These are phyloP conservation scores for Harringtonia lauricola DNA, from an alignment of 2,329 filamentous ascomycete species.

Conservation along the genomic window DNA sequence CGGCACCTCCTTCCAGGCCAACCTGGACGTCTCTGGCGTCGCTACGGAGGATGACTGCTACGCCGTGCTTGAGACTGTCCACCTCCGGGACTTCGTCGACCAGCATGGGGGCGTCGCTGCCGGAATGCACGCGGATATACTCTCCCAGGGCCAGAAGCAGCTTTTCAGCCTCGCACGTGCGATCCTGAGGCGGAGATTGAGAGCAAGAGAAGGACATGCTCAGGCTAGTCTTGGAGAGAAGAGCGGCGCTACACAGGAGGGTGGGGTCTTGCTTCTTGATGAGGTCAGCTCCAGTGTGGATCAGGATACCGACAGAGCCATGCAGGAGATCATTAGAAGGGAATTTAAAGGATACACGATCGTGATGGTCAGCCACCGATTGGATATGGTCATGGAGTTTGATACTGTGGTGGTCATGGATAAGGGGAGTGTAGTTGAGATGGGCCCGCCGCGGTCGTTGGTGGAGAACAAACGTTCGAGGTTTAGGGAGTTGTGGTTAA, in stretches of 20 bases:
- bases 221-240: background rate
- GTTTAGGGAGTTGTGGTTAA: too few relatives aligned
- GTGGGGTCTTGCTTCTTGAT: slow-evolving; percentile 25
- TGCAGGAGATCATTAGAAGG: slow-evolving; percentile 27
- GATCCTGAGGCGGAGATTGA: slow-evolving; percentile 28
- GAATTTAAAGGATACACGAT: slow-evolving; percentile 41
- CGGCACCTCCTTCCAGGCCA: slow-evolving; percentile 22
- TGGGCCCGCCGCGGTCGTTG: slow-evolving; percentile 8
- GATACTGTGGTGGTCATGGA: slow-evolving; percentile 41
- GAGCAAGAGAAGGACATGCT: background rate
- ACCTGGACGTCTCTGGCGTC: slow-evolving; percentile 28
- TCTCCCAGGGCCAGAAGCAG: slow-evolving; percentile 51
- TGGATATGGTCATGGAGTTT: slow-evolving; percentile 41
- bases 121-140: slow-evolving; percentile 32
- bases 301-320: slow-evolving; percentile 26
- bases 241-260: too few relatives aligned
- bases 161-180: slow-evolving; percentile 52
- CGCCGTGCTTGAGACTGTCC: slow-evolving; percentile 24
- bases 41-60: slow-evolving; percentile 12
- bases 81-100: slow-evolving; percentile 20
- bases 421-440: slow-evolving; percentile 33
- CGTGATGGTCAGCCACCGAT: slow-evolving; percentile 32
- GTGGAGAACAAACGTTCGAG: too few relatives aligned
- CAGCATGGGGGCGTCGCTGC: slow-evolving; percentile 14
- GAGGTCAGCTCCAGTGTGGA: slow-evolving; percentile 32